Base-by-base conservation (phyloP, 805 yeast genomes). In the Lipomyces spencermartinsiae region DNA sequence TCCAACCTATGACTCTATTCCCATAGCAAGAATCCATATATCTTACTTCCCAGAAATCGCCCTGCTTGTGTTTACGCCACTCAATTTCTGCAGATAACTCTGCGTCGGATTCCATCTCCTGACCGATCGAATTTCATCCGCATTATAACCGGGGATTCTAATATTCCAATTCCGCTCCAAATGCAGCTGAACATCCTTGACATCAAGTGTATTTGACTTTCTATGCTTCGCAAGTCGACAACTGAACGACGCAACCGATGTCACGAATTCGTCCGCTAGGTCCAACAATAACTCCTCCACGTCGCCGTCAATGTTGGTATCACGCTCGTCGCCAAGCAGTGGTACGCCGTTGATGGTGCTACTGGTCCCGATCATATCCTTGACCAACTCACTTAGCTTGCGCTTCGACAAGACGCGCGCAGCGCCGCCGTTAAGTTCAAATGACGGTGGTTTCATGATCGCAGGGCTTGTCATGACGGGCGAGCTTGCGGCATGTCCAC, bases 201-300 rank as follows among this genome's bases (percentile, higher is more conserved):
- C 92, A 72, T 94, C 98, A 33, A 95, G 82, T 49, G 89, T 86
- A 68, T 94, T 97, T 6, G 92, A 87, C 76, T 91, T 92, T 73
- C 99, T 85, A 76, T 94, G 98, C 77, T 95, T 95, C 29, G 99
- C 98, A 72, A 95, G 83, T 64, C 96, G 86, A 77, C 98, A 94
- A 0, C 98, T 97, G 81, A 95, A 95, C 1, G 92, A 83, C 0
- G 98, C 93, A 1, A 96, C 97, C 59, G 91, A 89, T 7, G 90
- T 86, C 16, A 95, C 95, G 76, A 95, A 95, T 76, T 95, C 98
- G 78, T 95, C 99, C 0, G 99, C 98, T 59, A 95, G 81, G 78
- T 95, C 99, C 57, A 95, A 82, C 46, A 95, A 80, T 53, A 95
- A 80, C 73, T 94, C 98, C 78, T 93, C 97, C 19, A 92, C 97